Base-by-base conservation (phyloP, 2,329 filamentous ascomycete species). In the Cytospora leucostoma region DNA sequence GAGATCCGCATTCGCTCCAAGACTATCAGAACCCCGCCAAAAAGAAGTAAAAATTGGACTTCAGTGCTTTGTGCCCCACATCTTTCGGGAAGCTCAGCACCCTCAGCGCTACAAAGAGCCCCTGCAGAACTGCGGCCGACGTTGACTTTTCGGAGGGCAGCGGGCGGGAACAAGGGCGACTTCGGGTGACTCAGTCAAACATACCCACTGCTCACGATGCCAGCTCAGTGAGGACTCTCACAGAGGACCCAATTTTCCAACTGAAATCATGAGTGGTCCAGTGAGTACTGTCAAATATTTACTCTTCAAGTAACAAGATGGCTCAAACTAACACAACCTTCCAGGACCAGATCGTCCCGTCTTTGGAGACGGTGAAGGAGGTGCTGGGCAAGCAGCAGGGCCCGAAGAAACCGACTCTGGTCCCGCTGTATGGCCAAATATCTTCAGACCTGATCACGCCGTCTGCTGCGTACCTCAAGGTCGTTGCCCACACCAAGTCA, bases 401-500 rank as follows among this genome's bases (percentile, higher is more conserved):
- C 44, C 64, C 72, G 53, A 75, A 75, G 68, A 74, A 72, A 67
- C 75, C 90, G 4, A 94, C 93, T 71, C 82, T 93, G 61, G 83
- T 94, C 12, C 90, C 91, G 1, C 75, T 95, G 37, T 91, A 88
- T 74, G 87, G 89, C 19, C 91, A 93, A 68, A 92, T 97, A 70
- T 88, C 92, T 7, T 94, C 94, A 70, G 94, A 97, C 76, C 88
- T 98, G 69, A 84, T 98, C 75, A 99, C 94, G 1, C 95, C 95
- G 3, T 94, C 92, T n/a, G 86, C 91, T 67, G 94, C 96, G 70
- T 99, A 98, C 77, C 84, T 99, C 68, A 98, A 97, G 78, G 84
- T 97, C 69, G 89, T 91, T 40, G 84, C 88, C 66, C 88, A 89
- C 82, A 90, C 84, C 35, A 80, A 84, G 69, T 91, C 90, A 56